Conservation (phyloP, 2,329 filamentous ascomycete genomes). For the Arthrobotrys sinensis region DNA sequence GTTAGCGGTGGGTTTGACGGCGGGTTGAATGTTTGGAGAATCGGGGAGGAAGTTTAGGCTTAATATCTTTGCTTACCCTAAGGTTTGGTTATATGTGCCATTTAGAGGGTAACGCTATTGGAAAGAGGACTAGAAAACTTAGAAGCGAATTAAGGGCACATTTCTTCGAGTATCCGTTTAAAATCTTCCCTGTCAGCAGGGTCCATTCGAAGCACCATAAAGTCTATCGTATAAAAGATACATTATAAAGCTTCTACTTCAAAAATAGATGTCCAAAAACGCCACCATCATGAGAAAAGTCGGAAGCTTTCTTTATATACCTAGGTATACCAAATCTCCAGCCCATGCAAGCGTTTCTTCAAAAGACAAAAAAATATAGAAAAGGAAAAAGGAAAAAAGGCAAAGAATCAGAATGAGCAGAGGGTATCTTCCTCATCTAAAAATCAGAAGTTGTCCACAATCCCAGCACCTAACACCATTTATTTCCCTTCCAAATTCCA, state of each 20-base stretch:
- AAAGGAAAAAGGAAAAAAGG: conserved; percentile 45
- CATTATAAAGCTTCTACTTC: conserved; percentile 35
- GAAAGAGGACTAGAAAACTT: too few relatives aligned
- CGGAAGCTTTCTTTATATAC: conserved; percentile 42
- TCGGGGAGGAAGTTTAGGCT: conserved; percentile 2
- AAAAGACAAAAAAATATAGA: conserved; percentile 40
- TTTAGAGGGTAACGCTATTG: too few relatives aligned
- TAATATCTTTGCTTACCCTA: not conserved
- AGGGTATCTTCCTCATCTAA: conserved; percentile 57
- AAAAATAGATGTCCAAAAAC: conserved; percentile 34
- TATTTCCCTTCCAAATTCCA: conserved; percentile 41
- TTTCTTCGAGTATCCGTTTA: too few relatives aligned
- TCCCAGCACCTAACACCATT: conserved; percentile 43
- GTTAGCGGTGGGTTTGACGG: conserved; percentile 78
- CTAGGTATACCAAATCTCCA: conserved; percentile 35
- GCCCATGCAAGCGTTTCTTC: conserved; percentile 47
- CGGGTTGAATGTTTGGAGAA: conserved; percentile 74
- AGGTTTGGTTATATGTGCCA: not conserved
- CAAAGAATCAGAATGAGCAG: conserved; percentile 46
- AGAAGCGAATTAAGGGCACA: too few relatives aligned
- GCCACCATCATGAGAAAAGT: conserved; percentile 35
- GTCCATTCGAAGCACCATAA: conserved; percentile 10
- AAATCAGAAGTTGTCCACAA: conserved; percentile 29
- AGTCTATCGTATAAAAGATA: conserved; percentile 28
- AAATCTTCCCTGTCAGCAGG: not conserved